Evolutionary conservation across 139 green algal species (phyloP).

Genomic region (Coelastrella sp.): DNA sequence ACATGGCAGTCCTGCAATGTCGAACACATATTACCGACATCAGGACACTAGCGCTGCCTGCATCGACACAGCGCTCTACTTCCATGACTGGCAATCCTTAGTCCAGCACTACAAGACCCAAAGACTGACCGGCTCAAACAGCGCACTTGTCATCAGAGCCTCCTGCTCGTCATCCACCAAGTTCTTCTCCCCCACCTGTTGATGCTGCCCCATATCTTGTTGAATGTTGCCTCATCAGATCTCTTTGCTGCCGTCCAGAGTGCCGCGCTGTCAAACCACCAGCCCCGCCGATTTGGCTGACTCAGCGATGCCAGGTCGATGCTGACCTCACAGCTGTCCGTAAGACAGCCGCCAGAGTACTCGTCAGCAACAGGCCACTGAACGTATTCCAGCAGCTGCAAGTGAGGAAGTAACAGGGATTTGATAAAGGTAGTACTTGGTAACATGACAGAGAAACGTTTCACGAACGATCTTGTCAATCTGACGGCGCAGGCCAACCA

Average conservation of each 20-base stretch:
- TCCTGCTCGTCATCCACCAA: too few relatives aligned
- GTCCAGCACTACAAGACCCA: too few relatives aligned
- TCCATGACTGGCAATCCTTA: too few relatives aligned
- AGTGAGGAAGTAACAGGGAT: background rate
- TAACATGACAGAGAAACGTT: too few relatives aligned
- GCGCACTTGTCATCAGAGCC: too few relatives aligned
- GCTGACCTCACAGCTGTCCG: background rate
- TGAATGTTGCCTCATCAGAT: background rate
- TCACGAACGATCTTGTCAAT: too few relatives aligned
- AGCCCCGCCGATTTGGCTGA: background rate
- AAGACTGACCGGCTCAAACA: background rate
- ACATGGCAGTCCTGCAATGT: too few relatives aligned
- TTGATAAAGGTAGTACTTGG: too few relatives aligned
- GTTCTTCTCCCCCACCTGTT: background rate
- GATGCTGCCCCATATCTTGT: conserved; percentile 21
- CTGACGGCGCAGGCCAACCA: background rate
- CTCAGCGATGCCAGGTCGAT: background rate
- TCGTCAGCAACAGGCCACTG: background rate
- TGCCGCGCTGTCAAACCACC: conserved; percentile 28
- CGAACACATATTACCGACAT: too few relatives aligned
- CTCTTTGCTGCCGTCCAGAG: conserved; percentile 27
- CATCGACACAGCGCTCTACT: too few relatives aligned
- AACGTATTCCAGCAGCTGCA: background rate
- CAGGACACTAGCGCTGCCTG: too few relatives aligned
- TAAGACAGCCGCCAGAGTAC: background rate